Evolutionary conservation across 2,329 filamentous ascomycete genomes (phyloP).

Genomic region (Phialemonium atrogriseum): DNA sequence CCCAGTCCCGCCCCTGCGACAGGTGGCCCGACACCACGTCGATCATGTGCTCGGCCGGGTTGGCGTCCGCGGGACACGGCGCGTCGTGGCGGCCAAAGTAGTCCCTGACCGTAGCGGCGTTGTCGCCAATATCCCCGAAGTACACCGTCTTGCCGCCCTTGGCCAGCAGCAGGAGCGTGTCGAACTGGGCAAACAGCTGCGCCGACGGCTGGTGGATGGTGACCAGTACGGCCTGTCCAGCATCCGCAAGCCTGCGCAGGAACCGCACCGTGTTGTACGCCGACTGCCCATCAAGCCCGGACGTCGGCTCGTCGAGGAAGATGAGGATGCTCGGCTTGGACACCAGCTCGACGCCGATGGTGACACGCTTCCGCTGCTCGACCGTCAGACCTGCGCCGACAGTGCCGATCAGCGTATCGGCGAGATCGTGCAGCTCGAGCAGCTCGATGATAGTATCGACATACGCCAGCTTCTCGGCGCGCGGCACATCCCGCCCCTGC

Average conservation of each 20-base stretch:
- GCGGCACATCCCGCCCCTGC: slow-evolving; percentile 56
- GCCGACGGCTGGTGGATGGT: slow-evolving; percentile 66
- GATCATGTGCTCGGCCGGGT: slow-evolving; percentile 73
- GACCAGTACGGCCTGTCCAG: slow-evolving; percentile 58
- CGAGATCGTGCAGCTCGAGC: slow-evolving; percentile 38
- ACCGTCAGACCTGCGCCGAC: slow-evolving; percentile 45
- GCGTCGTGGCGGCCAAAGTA: slow-evolving; percentile 63
- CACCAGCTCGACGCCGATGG: slow-evolving; percentile 53
- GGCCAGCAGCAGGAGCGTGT: slow-evolving; percentile 56
- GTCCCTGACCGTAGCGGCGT: slow-evolving; percentile 41
- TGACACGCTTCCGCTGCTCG: slow-evolving; percentile 46
- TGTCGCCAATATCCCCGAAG: slow-evolving; percentile 52
- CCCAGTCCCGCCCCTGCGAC: slow-evolving; percentile 30
- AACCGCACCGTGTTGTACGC: slow-evolving; percentile 60
- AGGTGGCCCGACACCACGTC: slow-evolving; percentile 42
- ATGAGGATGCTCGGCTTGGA: slow-evolving; percentile 52
- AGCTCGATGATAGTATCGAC: slow-evolving; percentile 71
- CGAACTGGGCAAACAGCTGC: slow-evolving; percentile 58
- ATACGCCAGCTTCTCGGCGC: slow-evolving; percentile 64
- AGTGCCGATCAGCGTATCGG: slow-evolving; percentile 37
- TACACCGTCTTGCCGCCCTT: slow-evolving; percentile 58
- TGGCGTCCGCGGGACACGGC: slow-evolving; percentile 51
- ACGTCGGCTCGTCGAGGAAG: slow-evolving; percentile 56
- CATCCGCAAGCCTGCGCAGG: slow-evolving; percentile 55
- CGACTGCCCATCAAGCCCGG: slow-evolving; percentile 59